Base-by-base conservation (phyloP, 139 green algal species). In the Bryopsis sp. region DNA sequence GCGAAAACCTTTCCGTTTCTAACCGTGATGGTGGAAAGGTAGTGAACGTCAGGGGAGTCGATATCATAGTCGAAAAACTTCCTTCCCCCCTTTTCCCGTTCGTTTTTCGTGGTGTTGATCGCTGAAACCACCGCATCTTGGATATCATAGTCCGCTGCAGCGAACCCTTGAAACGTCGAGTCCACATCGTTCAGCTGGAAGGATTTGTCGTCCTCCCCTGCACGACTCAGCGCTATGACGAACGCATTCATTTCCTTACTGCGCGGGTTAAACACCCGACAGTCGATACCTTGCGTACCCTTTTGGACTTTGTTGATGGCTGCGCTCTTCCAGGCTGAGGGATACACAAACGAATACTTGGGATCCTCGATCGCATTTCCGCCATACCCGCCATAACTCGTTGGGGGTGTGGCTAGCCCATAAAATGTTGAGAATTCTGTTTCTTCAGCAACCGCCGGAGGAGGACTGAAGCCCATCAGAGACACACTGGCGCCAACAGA, bases 301-400 rank as follows among this genome's bases (percentile, higher is more conserved):
- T 72, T 77, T 60, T 58, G 24, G 7, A 82, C 74, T 74, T 90
- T 90, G 76, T 85, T 85, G 24, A 86, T 64, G 2, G 70, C 73
- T 47, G 80, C 64, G 33, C 58, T 37, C 58, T 88, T 89, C 84
- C 84, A 90, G 26, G 37, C 48, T 8, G 74, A 26, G 2, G 84
- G 84, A 48, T 90, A 86, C 39, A 84, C 71, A 58, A 88, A 90
- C 1, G 66, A 72, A 72, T 90, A 90, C 81, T 89, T 89, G 82
- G 58, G 79, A 71, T 46, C 67, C 70, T 86, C 75, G n/a, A 81
- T 70, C 2, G 73, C 72, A 36, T 80, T 84, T 37, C 83, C 79
- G n/a, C 79, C 84, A 68, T 88, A 89, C 26, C 82, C 82, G 33
- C 84, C 84, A 74, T 89, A 89, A n/a, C 63, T 81, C 3, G 82